These are phyloP conservation scores for Mycena filopes DNA, from an alignment of 768 basidiomycete genomes.

Conservation along the genomic window DNA sequence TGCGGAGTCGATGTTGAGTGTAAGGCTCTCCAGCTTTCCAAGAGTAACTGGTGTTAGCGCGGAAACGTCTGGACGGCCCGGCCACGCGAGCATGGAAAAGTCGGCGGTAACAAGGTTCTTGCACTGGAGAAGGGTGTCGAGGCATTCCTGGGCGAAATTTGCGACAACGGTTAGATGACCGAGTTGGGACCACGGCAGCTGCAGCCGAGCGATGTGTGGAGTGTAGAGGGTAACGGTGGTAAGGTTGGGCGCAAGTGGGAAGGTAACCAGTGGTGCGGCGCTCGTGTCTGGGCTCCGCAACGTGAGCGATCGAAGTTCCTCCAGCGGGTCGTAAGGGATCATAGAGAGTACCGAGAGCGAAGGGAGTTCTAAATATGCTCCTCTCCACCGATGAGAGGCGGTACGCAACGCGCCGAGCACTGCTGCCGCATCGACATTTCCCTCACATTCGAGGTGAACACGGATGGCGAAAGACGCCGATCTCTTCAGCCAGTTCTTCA, in stretches of 20 bases:
- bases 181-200: constrained; percentile 27
- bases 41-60: background rate
- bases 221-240: background rate
- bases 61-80: background rate
- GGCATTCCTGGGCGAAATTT: background rate
- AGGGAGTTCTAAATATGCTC: background rate
- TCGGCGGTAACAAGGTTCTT: background rate
- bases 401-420: background rate
- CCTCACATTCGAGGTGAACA: background rate
- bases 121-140: constrained; percentile 15
- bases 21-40: background rate
- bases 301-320: background rate
- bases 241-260: constrained; percentile 6
- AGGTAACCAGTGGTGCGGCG: background rate
- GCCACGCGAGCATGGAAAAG: background rate
- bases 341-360: background rate
- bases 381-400: constrained; percentile 2
- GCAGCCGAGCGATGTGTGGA: background rate
- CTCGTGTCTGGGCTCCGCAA: background rate
- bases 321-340: background rate
- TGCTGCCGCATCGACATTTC: background rate
- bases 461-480: constrained; percentile 8
- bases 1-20: no score
- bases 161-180: background rate
- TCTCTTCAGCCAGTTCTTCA: constrained; percentile 14